Percentiles rank a stretch among this genome's conserved stretches.
Conservation (phyloP, 1,284 basidiomycete genomes). For the Boletellus sp. region DNA sequence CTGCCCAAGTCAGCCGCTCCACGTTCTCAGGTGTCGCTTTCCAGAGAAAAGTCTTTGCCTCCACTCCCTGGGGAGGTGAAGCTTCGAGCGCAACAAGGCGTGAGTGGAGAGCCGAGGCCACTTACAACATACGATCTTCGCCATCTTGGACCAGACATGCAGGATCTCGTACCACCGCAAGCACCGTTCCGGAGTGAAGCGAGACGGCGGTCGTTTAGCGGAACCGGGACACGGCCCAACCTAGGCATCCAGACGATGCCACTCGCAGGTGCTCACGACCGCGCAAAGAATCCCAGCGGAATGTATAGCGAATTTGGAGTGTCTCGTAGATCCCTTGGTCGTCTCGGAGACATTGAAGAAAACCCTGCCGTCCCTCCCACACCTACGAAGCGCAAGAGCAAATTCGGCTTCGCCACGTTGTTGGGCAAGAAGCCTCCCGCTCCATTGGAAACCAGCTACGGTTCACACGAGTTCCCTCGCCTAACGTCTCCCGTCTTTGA, state of each 20-base stretch:
- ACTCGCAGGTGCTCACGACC: constrained; percentile 29
- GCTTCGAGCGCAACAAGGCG: constrained; percentile 37
- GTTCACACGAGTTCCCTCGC: constrained; percentile 43
- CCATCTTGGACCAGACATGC: constrained; percentile 37
- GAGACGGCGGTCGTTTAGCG: constrained; percentile 73
- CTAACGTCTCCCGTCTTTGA: constrained; percentile 42
- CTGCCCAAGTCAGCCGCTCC: constrained; percentile 28
- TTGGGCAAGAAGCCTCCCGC: constrained; percentile 56
- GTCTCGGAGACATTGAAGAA: constrained; percentile 47
- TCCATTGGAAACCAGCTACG: constrained; percentile 37
- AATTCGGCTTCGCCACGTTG: constrained; percentile 60
- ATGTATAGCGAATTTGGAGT: constrained; percentile 65
- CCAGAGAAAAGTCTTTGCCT: constrained; percentile 71
- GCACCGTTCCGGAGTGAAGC: constrained; percentile 60
- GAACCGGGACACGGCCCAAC: constrained; percentile 54
- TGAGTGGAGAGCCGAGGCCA: constrained; percentile 48
- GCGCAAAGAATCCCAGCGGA: constrained; percentile 29
- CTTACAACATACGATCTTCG: constrained; percentile 60
- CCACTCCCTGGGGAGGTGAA: constrained; percentile 62
- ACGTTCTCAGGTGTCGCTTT: constrained; percentile 37
- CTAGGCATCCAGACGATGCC: constrained; percentile 48
- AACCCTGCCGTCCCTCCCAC: constrained; percentile 33
- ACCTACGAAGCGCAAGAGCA: constrained; percentile 62
- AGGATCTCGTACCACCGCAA: constrained; percentile 56
- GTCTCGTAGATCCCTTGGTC: constrained; percentile 57